These are phyloP conservation scores for Pleurotus eryngii DNA, from an alignment of 768 basidiomycete genomes.

Conservation along the genomic window DNA sequence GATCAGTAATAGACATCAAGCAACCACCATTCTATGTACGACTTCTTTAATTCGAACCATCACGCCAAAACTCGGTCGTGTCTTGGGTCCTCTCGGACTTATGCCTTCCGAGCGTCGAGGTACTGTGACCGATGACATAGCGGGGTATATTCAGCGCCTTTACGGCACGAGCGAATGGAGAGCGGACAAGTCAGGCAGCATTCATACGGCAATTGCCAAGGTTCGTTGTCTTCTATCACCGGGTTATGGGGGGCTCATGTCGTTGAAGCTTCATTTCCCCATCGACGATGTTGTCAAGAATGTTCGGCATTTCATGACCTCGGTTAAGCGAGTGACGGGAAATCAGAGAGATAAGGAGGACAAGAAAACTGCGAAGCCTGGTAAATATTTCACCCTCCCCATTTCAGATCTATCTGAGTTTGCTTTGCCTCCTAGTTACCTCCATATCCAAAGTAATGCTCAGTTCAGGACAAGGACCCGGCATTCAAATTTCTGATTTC, in stretches of 20 bases:
- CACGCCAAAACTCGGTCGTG: conserved; percentile 74
- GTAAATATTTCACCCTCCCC: conserved; percentile 24
- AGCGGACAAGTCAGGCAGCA: conserved; percentile 82
- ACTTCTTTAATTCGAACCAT: conserved; percentile 76
- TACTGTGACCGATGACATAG: conserved; percentile 89
- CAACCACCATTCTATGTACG: conserved; percentile 83
- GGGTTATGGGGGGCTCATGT: neutral
- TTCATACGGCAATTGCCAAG: conserved; percentile 77
- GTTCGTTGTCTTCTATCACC: conserved; percentile 35
- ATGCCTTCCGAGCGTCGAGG: conserved; percentile 96
- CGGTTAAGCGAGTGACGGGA: conserved; percentile 74
- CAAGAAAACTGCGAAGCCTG: conserved; percentile 46
- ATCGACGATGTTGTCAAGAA: conserved; percentile 76
- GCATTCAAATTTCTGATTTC: conserved; percentile 80
- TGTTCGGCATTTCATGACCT: conserved; percentile 67
- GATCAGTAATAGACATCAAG: conserved; percentile 66
- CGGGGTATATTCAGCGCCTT: conserved; percentile 73
- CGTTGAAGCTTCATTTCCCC: conserved; percentile 67
- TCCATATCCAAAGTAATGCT: conserved; percentile 79
- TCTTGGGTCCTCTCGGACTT: conserved; percentile 82
- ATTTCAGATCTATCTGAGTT: neutral
- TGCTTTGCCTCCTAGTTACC: conserved; percentile 45
- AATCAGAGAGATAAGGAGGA: conserved; percentile 55
- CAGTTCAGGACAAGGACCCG: conserved; percentile 85
- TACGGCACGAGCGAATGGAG: conserved; percentile 90